Conservation (phyloP, 805 yeast genomes). For the Teunomyces kruisii region DNA sequence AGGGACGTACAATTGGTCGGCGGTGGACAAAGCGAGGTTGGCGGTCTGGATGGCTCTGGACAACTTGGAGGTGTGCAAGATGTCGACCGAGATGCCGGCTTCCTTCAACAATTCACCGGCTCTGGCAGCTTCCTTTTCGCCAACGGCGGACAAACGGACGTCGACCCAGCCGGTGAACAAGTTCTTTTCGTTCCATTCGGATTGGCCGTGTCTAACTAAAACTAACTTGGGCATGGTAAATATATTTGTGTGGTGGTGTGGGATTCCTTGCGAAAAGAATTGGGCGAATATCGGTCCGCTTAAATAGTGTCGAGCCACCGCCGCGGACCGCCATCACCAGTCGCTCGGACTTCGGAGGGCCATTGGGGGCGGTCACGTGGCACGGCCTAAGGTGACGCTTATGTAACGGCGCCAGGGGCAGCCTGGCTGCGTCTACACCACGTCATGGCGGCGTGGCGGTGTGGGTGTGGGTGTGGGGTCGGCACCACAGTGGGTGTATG, state of each 20-base stretch:
- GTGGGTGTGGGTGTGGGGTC: no score
- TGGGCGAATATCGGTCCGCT: background rate
- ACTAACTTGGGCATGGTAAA: conserved; percentile 61
- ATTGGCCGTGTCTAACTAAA: conserved; percentile 97
- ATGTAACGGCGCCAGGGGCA: no score
- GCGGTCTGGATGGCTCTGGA: conserved; percentile 97
- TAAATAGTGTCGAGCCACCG: background rate
- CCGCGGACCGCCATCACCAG: conserved; percentile 7
- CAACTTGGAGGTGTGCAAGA: conserved; percentile 86
- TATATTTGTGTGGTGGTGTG: background rate
- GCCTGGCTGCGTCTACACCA: no score
- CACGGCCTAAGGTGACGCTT: background rate
- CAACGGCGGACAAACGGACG: conserved; percentile 77
- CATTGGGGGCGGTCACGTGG: conserved; percentile 2
- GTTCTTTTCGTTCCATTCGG: conserved; percentile 98
- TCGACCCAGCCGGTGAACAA: conserved; percentile 99
- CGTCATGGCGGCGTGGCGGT: no score
- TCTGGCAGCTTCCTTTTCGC: conserved; percentile 86
- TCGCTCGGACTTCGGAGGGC: conserved; percentile 12
- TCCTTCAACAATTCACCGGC: conserved; percentile 93
- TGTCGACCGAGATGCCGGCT: conserved; percentile 80
- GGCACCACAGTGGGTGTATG: no score
- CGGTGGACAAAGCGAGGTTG: conserved; percentile 83
- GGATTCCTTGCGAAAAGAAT: background rate
- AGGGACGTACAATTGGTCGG: conserved; percentile 89